Conservation (phyloP, 495 filamentous ascomycete species). For the Melanomma pulvis-pyrius region DNA sequence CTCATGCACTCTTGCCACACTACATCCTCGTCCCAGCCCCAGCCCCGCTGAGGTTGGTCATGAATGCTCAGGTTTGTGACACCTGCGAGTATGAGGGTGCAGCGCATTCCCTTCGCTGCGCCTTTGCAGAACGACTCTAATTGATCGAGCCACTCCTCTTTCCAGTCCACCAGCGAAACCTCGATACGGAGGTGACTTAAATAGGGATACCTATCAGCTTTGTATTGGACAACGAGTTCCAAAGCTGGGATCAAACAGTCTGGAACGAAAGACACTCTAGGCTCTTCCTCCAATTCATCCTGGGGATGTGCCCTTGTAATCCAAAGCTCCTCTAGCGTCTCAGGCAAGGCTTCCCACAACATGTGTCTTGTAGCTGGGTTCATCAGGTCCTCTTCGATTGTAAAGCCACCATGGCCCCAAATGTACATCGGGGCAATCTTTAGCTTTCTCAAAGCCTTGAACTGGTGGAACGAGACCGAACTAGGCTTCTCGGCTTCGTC, state of each 20-base stretch:
- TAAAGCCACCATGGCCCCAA: constrained; percentile 4
- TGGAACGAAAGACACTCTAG: background rate
- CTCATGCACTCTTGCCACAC: background rate
- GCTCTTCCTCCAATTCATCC: background rate
- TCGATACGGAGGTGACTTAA: background rate
- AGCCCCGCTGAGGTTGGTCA: background rate
- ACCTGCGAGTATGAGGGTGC: background rate
- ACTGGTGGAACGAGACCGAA: background rate
- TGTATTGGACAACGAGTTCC: background rate
- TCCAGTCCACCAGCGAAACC: background rate
- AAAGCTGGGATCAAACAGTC: constrained; percentile 3
- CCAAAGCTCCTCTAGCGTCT: constrained; percentile 4
- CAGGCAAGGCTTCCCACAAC: constrained; percentile 1
- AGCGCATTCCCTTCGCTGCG: background rate
- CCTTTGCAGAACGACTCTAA: background rate
- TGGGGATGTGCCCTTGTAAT: background rate
- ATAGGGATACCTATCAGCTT: background rate
- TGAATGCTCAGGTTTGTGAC: too few species aligned
- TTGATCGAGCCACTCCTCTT: background rate
- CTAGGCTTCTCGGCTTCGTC: background rate
- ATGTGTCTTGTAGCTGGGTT: background rate
- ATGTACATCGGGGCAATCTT: constrained; percentile 12
- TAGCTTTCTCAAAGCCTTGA: background rate
- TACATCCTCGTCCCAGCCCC: background rate
- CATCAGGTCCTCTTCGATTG: too few species aligned